Evolutionary conservation across 192 early-diverging fungal species (phyloP).

Genomic region (Phycomyces blakesleeanus): DNA sequence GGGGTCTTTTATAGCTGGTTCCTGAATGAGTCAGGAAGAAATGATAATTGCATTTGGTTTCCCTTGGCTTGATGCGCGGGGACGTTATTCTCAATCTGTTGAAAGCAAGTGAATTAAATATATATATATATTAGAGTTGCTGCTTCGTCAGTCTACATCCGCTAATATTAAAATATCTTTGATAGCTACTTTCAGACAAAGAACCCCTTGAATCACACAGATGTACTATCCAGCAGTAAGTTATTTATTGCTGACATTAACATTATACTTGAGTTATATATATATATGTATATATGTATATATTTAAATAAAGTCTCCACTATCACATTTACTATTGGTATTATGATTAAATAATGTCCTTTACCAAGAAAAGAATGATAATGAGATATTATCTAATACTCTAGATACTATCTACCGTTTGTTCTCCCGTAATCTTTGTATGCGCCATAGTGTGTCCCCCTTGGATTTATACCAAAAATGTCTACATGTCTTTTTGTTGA

Average conservation of each 20-base stretch:
- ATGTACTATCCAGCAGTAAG: too few relatives aligned
- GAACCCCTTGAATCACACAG: too few relatives aligned
- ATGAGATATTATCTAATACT: neutral
- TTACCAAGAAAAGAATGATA: neutral
- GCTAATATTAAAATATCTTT: neutral
- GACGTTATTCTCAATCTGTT: neutral
- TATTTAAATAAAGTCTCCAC: too few relatives aligned
- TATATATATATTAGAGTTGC: slow-evolving; percentile 2
- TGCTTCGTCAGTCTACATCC: neutral
- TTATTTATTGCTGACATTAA: too few relatives aligned
- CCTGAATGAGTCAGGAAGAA: neutral
- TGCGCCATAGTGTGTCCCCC: neutral
- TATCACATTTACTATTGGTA: too few relatives aligned
- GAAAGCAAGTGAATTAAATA: slow-evolving; percentile 1
- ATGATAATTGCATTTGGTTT: neutral
- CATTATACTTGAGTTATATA: too few relatives aligned
- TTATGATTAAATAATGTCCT: too few relatives aligned
- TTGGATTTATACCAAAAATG: neutral
- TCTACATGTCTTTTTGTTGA: neutral
- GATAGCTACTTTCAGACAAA: neutral
- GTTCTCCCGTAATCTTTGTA: neutral
- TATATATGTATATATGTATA: too few relatives aligned
- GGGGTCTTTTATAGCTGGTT: neutral
- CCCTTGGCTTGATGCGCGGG: neutral
- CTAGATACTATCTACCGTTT: neutral